Evolutionary conservation across 306 rosid genomes (phyloP).

Genomic region (Cicer judaicum): DNA sequence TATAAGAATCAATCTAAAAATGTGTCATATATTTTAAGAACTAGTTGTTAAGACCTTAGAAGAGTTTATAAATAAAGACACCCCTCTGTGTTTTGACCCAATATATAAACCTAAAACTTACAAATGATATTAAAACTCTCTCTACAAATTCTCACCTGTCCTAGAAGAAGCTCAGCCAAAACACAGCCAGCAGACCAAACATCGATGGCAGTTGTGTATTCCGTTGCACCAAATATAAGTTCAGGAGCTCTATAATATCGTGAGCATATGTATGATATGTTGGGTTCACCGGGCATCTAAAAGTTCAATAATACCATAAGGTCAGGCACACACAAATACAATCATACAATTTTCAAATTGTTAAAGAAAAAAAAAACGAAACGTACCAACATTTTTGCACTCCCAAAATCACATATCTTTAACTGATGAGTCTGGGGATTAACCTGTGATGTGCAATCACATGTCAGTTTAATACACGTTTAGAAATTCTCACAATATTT

Average conservation of each 20-base stretch:
- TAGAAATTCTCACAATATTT: neutral
- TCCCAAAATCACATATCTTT: constrained; percentile 96
- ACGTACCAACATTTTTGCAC: constrained; percentile 96
- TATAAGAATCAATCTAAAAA: constrained; percentile 38
- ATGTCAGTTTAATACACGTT: constrained; percentile 26
- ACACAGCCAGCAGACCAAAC: constrained; percentile 98
- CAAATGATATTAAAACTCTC: constrained; percentile 2
- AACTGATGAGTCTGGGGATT: constrained; percentile 86
- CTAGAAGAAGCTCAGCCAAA: constrained; percentile 91
- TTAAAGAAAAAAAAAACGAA: neutral
- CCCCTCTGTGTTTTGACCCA: no score
- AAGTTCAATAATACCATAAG: constrained; percentile 43
- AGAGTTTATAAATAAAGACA: no score
- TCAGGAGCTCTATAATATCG: constrained; percentile 97
- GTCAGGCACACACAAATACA: constrained; percentile 16
- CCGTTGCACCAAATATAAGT: constrained; percentile 96
- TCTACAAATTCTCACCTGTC: constrained; percentile 63
- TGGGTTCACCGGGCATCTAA: constrained; percentile 94
- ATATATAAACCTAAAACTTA: no score
- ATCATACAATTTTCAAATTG: constrained; percentile 16
- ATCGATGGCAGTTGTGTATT: constrained; percentile 94
- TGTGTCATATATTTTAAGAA: neutral
- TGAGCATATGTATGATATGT: constrained; percentile 95
- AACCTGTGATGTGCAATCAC: constrained; percentile 57
- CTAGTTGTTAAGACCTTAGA: no score